Base-by-base conservation (phyloP, 2,329 filamentous ascomycete species). In the Verticillium albo-atrum region DNA sequence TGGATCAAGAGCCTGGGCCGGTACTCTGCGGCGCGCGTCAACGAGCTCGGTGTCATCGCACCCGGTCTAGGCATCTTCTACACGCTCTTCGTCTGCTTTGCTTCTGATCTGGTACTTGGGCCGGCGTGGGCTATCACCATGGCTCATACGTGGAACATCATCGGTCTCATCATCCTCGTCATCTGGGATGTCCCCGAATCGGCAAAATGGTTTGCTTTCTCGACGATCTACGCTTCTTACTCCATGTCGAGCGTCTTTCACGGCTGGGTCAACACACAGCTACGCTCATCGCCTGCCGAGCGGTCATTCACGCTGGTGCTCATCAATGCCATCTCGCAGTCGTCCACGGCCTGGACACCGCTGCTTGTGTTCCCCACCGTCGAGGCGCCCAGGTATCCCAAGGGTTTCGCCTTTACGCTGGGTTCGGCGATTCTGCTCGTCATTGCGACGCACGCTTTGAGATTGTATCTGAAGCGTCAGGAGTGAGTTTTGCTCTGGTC, bases 31-130 rank as follows among this genome's bases (percentile, higher is more conserved):
- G 70, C 78, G 1, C 72, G 72, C 14, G 68, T 85, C 55, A 85
- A 84, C 64, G 74, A 83, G 55, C 70, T 85, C 1, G 80, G 79
- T 1, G 75, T 81, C 2, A 80, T 81, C 7, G 75, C 81, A 0
- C 82, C 83, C 0, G 83, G 75, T 0, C 65, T 86, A 1, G 83
- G 83, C 0, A 86, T 86, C 2, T 79, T 85, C 58, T 86, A 83
- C 63, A 80, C 77, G 0, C 70, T 86, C 0, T 73, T 81, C 47
- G 74, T 83, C 27, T 81, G 79, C 66, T 86, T 87, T 62, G 73
- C 76, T 0, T 83, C 82, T 0, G 84, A 84, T 67, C 72, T 85
- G 1, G 64, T 82, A 2, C 68, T 81, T 4, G 82, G 81, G 0
- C 82, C 78, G 0, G 78, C 79, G 0, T 83, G 81, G 73, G 83